Evolutionary conservation across 768 basidiomycete species (phyloP).

Genomic region (Sarcomyxa edulis): DNA sequence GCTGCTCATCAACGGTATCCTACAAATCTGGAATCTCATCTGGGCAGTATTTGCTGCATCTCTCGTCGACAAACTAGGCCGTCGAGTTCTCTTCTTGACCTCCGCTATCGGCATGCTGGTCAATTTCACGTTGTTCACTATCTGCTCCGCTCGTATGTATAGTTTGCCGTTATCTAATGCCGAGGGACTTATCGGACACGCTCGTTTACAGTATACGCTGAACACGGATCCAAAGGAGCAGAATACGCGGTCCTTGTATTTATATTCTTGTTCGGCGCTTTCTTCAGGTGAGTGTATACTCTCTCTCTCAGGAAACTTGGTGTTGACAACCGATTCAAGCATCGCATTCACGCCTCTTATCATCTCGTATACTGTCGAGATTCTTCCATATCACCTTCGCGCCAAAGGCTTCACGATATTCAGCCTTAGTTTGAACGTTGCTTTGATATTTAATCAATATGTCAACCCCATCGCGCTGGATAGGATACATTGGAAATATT

Average conservation of each 20-base stretch:
- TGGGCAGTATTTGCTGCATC: slow-evolving; percentile 43
- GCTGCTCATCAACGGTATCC: slow-evolving; percentile 39
- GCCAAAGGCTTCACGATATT: slow-evolving; percentile 68
- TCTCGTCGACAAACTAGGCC: slow-evolving; percentile 41
- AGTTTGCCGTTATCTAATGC: slow-evolving; percentile 1
- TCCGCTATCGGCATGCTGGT: slow-evolving; percentile 37
- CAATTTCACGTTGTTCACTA: slow-evolving; percentile 42
- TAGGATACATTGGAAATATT: slow-evolving; percentile 48
- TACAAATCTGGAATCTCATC: slow-evolving; percentile 52
- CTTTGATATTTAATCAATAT: slow-evolving; percentile 71
- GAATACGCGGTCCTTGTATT: slow-evolving; percentile 53
- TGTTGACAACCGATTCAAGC: slow-evolving; percentile 11
- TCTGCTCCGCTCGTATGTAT: slow-evolving; percentile 36
- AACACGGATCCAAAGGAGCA: slow-evolving; percentile 23
- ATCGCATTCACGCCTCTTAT: slow-evolving; percentile 64
- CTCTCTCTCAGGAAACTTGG: neutral
- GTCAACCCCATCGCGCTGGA: slow-evolving; percentile 42
- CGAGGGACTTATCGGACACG: too few species aligned
- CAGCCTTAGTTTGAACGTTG: slow-evolving; percentile 53
- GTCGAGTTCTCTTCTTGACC: slow-evolving; percentile 45
- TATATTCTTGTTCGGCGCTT: slow-evolving; percentile 55
- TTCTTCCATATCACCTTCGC: slow-evolving; percentile 62
- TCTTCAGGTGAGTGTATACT: slow-evolving; percentile 45
- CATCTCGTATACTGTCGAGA: slow-evolving; percentile 63
- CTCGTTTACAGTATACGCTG: slow-evolving; percentile 42